A percentile compares a stretch with the other conserved stretches of the same genome.
These are phyloP conservation scores for Scheffersomyces insectosa DNA, from an alignment of 1,139 yeast species.

Conservation along the genomic window DNA sequence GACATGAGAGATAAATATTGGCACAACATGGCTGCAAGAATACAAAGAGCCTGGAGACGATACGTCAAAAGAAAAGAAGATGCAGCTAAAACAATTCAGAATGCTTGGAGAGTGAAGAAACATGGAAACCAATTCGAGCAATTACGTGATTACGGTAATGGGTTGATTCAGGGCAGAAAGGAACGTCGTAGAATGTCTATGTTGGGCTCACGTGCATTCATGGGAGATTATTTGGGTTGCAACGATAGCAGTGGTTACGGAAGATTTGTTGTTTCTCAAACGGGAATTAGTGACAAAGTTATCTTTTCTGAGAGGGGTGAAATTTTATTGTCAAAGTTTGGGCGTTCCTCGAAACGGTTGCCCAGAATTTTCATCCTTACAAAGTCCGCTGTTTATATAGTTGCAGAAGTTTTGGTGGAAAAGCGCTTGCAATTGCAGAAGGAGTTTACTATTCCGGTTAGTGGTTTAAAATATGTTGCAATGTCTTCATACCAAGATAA, in stretches of 20 bases:
- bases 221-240: slow-evolving; percentile 92
- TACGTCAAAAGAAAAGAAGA: slow-evolving; percentile 79
- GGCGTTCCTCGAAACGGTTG: slow-evolving; percentile 83
- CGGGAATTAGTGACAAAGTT: slow-evolving; percentile 71
- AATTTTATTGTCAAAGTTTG: slow-evolving; percentile 79
- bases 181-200: slow-evolving; percentile 89
- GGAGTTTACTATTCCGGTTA: slow-evolving; percentile 65
- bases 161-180: slow-evolving; percentile 69
- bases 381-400: slow-evolving; percentile 57
- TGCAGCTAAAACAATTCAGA: slow-evolving; percentile 83
- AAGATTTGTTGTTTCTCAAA: slow-evolving; percentile 62
- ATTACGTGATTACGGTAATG: slow-evolving; percentile 80
- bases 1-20: slow-evolving; percentile 97
- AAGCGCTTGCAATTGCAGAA: slow-evolving; percentile 66
- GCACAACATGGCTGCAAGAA: slow-evolving; percentile 98
- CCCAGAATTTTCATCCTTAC: slow-evolving; percentile 76
- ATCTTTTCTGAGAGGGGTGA: slow-evolving; percentile 83
- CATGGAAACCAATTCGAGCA: slow-evolving; percentile 84
- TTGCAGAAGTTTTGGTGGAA: slow-evolving; percentile 73
- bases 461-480: slow-evolving; percentile 62
- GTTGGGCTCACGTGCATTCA: slow-evolving; percentile 84
- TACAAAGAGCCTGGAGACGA: slow-evolving; percentile 95
- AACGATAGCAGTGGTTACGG: slow-evolving; percentile 74
- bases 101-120: slow-evolving; percentile 76
- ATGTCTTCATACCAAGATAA: slow-evolving; percentile 83